Evolutionary conservation across 768 basidiomycete genomes (phyloP), one percentile per base, ranked within the genome.

Genomic region (Agaricus blazei): DNA sequence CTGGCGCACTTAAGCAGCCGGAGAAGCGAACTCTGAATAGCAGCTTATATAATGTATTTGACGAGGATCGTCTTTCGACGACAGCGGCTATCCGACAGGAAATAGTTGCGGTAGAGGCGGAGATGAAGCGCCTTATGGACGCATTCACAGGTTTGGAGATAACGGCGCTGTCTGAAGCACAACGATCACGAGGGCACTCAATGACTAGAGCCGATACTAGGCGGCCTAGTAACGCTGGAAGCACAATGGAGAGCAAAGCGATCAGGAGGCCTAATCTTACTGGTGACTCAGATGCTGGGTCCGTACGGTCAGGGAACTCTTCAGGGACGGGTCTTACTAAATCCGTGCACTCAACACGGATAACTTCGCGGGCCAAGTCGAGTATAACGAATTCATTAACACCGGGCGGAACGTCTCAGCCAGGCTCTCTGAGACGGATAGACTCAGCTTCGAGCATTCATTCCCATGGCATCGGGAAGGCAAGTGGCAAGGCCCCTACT

Each of bases 131-230:
- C 48, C 68, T 91, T 45, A 77, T 90, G 69, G 89, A 91, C 63
- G 88, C 88, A 3, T 91, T 91, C 67, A 88, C 82, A 61, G 87
- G 89, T 8, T 73, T 91, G 38, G 89, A 91, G 66, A 73, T 91
- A 55, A 85, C 78, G 34, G 80, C 84, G 23, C 69, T 90, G 47
- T 82, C 84, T 9, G 76, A 78, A 56, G 63, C 71, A 15, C 76
- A 77, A 46, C 70, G 76, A 57, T 48, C 54, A 19, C 54, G 54
- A 66, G 54, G 54, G 2, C 47, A 55, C 28, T 59, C 67, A 65
- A 61, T 60, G 60, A 58, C 61, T 61, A 57, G 54, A 45, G 46
- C 50, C 53, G 57, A 15, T 45, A 57, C 42, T 42, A 48, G 28
- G 61, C 62, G 49, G 52, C 43, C 48, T 12, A 47, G 44, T 51